Base-by-base conservation (phyloP, 768 basidiomycete species). In the Paxillus rubicundulus region DNA sequence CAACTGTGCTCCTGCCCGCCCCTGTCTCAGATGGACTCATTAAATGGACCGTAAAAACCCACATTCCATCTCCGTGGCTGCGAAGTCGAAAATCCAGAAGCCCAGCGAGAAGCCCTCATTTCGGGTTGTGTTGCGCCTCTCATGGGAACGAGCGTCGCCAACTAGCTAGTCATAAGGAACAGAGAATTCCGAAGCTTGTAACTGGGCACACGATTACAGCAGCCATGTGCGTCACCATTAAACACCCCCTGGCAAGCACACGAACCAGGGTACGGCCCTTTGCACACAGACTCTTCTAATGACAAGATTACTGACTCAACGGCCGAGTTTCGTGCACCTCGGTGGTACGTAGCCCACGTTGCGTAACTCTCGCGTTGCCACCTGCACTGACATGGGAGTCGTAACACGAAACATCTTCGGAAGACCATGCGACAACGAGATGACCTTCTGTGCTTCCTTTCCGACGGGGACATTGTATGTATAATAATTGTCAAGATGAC, bases 21-120 rank as follows among this genome's bases (percentile, higher is more conserved):
- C 32, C 34, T 18, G 30, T 34, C 32, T 47, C 6, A 39, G 39
- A 49, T 49, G 13, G n/a, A 44, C 37, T 32, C 51, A 52, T 47
- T 52, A 52, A 41, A 46, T 38, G 51, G 33, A 39, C 46, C 50
- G 17, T 46, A 49, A 40, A 36, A 44, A 45, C 13, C 17, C 4
- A 44, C 16, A 38, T 46, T 45, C 38, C 52, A 56, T 34, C 52
- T 53, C 55, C 52, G 53, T 52, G 53, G 42, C 53, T 44, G 43
- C 50, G 34, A 54, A 55, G 52, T 45, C 42, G 45, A 48, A 47
- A 39, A 47, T 55, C 54, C 36, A 53, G 50, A 53, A 53, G 34
- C 13, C 30, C 30, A 32, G 30, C 10, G 30, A 12, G 30, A 32
- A 32, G 21, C 37, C 34, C 27, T 50, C 49, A 34, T 51, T 55